A percentile compares a stretch with the other conserved stretches of the same genome.
Conservation (phyloP, 129 eudicot genomes). For the Lactuca saligna region DNA sequence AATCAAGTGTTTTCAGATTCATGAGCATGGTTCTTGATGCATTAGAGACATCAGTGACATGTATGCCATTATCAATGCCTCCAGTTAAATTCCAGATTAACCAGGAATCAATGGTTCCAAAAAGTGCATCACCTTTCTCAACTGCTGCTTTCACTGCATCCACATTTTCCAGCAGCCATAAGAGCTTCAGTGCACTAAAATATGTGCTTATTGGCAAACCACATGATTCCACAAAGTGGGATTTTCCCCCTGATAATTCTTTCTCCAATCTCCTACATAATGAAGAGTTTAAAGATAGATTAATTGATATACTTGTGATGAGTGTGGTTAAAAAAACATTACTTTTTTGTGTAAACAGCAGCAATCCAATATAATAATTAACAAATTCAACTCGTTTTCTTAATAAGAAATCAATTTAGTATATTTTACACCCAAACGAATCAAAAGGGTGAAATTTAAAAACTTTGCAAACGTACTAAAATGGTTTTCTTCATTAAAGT, state of each 20-base stretch:
- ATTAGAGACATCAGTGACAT: conserved; percentile 87
- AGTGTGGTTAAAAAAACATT: not conserved
- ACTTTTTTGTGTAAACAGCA: not conserved
- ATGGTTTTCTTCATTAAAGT: too few species aligned
- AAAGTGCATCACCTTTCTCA: conserved; percentile 73
- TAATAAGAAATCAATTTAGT: not conserved
- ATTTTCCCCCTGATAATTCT: conserved; percentile 78
- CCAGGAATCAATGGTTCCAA: conserved; percentile 95
- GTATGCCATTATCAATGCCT: conserved; percentile 65
- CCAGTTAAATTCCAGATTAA: conserved; percentile 94
- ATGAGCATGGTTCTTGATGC: conserved; percentile 96
- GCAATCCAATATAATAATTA: not conserved
- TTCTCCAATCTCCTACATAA: conserved; percentile 69
- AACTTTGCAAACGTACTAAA: too few species aligned
- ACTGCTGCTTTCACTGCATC: conserved; percentile 69
- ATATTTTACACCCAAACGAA: not conserved
- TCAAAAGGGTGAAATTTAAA: not conserved
- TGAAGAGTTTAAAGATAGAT: not conserved
- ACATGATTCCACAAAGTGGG: conserved; percentile 78
- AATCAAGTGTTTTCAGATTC: conserved; percentile 74
- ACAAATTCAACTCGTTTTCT: not conserved
- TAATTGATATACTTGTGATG: not conserved
- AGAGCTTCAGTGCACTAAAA: conserved; percentile 86
- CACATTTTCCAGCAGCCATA: conserved; percentile 86
- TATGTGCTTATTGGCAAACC: conserved; percentile 95